Percentiles rank a stretch among this genome's conserved stretches.
Evolutionary conservation across 192 early-diverging fungal genomes (phyloP).

Genomic region (Gryganskiella cystojenkinii): DNA sequence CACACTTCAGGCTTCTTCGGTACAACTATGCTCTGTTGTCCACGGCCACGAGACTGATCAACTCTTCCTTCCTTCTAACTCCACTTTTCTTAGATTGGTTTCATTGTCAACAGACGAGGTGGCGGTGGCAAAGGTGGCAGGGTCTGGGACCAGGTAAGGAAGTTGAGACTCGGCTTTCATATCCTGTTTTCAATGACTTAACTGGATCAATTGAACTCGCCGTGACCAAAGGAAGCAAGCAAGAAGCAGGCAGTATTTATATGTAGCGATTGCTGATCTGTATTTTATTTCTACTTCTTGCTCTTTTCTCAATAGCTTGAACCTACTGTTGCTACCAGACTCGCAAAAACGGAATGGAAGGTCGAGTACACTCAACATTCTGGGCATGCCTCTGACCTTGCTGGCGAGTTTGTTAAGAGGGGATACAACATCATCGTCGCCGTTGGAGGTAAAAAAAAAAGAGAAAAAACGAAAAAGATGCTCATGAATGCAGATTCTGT

Average conservation of each 20-base stretch:
- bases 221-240: too few species aligned
- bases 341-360: slow-evolving; percentile 23
- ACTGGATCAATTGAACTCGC: too few species aligned
- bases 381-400: slow-evolving; percentile 44
- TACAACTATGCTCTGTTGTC: too few species aligned
- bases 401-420: slow-evolving; percentile 23
- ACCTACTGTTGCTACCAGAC: slow-evolving; percentile 16
- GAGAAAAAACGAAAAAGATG: too few species aligned
- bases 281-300: neutral
- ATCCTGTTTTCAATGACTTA: too few species aligned
- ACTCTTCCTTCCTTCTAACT: too few species aligned
- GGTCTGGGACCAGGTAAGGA: slow-evolving; percentile 40
- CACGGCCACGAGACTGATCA: neutral
- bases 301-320: slow-evolving; percentile 6
- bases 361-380: slow-evolving; percentile 44
- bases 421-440: slow-evolving; percentile 34
- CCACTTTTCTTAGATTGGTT: slow-evolving; percentile 25
- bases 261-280: neutral
- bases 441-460: slow-evolving; percentile 49
- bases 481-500: too few species aligned
- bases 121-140: slow-evolving; percentile 44
- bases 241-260: neutral
- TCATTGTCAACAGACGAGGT: slow-evolving; percentile 48
- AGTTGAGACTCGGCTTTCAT: neutral
- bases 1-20: neutral